Conservation (phyloP, 2,329 filamentous ascomycete species). For the Calonectria henricotiae region DNA sequence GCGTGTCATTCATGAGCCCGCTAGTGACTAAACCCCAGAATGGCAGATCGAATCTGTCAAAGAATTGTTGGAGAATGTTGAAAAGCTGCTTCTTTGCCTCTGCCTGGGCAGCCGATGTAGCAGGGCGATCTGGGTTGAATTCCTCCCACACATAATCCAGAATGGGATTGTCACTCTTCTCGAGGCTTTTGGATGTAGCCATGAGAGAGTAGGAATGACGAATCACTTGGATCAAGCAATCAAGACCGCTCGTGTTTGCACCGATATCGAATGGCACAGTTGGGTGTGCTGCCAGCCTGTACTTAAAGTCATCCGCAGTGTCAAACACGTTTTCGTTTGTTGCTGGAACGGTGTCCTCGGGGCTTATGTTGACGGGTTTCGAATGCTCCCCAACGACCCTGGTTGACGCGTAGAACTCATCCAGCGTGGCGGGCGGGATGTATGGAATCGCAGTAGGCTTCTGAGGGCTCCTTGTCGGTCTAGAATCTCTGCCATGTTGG, state of each 20-base stretch:
- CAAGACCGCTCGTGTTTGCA: neutral
- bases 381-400: neutral
- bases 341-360: neutral
- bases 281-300: neutral
- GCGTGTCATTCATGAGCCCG: neutral
- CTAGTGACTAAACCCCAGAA: neutral
- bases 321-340: neutral
- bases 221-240: neutral
- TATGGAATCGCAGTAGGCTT: no score
- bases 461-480: no score
- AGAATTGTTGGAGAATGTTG: neutral
- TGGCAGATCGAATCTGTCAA: neutral
- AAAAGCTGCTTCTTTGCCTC: neutral
- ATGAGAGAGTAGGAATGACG: neutral
- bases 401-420: neutral
- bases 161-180: neutral
- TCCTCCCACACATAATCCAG: neutral
- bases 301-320: neutral
- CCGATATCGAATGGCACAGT: neutral
- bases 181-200: neutral
- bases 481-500: no score
- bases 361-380: neutral
- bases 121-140: neutral
- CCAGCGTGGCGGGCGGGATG: neutral
- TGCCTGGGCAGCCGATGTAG: no score